Conservation (phyloP, 495 filamentous ascomycete species). For the Pseudoneurospora amorphoporcata region DNA sequence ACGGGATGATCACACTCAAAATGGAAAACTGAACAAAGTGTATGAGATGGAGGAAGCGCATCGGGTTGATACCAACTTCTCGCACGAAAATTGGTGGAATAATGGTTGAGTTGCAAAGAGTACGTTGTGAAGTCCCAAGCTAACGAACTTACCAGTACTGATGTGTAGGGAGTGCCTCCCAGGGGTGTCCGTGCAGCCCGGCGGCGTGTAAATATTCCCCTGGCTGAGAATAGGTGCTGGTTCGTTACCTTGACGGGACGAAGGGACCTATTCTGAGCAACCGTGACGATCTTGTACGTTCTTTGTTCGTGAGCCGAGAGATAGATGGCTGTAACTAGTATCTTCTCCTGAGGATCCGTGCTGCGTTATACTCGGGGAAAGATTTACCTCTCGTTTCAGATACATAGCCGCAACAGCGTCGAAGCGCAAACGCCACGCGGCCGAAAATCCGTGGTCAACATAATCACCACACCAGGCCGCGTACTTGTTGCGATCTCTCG, state of each 20-base stretch:
- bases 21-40: too few species aligned
- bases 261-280: background rate
- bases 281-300: background rate
- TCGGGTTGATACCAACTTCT: too few species aligned
- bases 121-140: too few species aligned
- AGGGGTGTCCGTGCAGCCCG: background rate
- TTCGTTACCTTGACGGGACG: background rate
- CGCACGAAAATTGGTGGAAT: too few species aligned
- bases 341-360: background rate
- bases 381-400: background rate
- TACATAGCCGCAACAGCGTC: background rate
- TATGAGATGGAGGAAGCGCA: too few species aligned
- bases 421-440: background rate
- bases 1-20: too few species aligned
- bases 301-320: background rate
- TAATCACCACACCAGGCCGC: background rate
- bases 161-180: background rate
- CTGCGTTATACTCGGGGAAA: background rate
- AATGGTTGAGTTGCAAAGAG: too few species aligned
- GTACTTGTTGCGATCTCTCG: background rate
- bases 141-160: too few species aligned
- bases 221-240: background rate
- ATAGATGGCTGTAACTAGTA: background rate
- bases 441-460: background rate
- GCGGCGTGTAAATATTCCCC: background rate